Conservation (phyloP, 148 eudicot genomes). For the Rhododendron williamsianum region DNA sequence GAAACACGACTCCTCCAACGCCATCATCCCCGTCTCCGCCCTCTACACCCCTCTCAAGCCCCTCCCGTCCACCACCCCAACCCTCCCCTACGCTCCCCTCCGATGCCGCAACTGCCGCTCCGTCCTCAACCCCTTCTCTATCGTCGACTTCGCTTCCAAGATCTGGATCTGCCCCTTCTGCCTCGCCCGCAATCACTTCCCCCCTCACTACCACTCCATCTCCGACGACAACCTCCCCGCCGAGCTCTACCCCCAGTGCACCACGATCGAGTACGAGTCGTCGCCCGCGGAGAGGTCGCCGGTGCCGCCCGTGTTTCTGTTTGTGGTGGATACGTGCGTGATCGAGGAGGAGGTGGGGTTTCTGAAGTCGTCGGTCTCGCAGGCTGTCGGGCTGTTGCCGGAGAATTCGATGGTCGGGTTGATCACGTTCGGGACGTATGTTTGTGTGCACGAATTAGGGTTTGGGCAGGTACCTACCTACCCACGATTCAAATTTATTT, state of each 20-base stretch:
- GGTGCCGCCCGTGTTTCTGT: conserved; percentile 36
- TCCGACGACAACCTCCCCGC: conserved; percentile 77
- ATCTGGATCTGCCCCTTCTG: conserved; percentile 95
- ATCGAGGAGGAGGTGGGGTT: conserved; percentile 86
- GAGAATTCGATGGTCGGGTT: conserved; percentile 73
- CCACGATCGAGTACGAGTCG: conserved; percentile 68
- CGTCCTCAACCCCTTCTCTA: conserved; percentile 77
- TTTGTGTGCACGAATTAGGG: conserved; percentile 82
- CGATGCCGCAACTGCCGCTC: conserved; percentile 86
- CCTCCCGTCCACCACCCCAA: conserved; percentile 33
- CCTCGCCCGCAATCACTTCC: conserved; percentile 72
- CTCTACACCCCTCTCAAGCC: conserved; percentile 84
- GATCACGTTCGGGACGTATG: conserved; percentile 78
- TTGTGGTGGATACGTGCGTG: conserved; percentile 78
- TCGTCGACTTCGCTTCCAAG: conserved; percentile 73
- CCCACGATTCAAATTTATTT: too few relatives aligned
- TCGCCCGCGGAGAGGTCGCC: conserved; percentile 13
- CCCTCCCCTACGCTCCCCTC: conserved; percentile 78
- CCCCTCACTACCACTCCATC: conserved; percentile 60
- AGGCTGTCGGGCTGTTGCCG: conserved; percentile 70
- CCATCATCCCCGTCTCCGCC: conserved; percentile 63
- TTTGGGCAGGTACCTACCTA: conserved; percentile 32
- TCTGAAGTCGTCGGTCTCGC: conserved; percentile 48
- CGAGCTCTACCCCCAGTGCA: conserved; percentile 71
- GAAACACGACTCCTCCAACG: conserved; percentile 46